A percentile compares a stretch with the other conserved stretches of the same genome.
Evolutionary conservation across 108 stramenopile genomes (phyloP).

Genomic region (Nannochloropsis salina): DNA sequence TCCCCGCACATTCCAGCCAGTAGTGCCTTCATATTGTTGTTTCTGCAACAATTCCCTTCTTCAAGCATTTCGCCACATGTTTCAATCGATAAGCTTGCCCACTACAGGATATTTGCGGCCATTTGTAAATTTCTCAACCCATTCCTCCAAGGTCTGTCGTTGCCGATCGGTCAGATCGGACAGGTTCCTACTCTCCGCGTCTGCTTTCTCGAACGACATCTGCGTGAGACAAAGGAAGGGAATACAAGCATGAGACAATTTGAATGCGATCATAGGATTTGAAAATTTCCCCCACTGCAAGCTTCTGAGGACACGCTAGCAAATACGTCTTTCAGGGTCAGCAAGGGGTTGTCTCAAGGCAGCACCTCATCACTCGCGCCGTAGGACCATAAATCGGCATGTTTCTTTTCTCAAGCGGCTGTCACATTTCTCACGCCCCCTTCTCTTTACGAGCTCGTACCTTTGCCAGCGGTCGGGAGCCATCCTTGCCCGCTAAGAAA

Average conservation of each 20-base stretch:
- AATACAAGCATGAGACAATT: neutral
- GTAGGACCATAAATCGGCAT: too few species aligned
- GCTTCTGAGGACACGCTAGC: too few species aligned
- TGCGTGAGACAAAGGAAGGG: slow-evolving; percentile 27
- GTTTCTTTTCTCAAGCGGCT: too few species aligned
- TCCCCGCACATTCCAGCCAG: too few species aligned
- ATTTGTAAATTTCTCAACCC: slow-evolving; percentile 85
- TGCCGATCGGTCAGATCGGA: slow-evolving; percentile 74
- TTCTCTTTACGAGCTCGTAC: slow-evolving; percentile 2
- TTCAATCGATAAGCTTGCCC: neutral
- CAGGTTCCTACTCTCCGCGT: slow-evolving; percentile 64
- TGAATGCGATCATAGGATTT: neutral
- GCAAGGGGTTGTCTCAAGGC: too few species aligned
- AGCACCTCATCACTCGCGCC: too few species aligned
- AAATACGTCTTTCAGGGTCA: too few species aligned
- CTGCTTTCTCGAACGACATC: slow-evolving; percentile 88
- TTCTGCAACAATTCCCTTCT: neutral
- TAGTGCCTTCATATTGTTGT: too few species aligned
- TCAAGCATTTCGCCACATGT: neutral
- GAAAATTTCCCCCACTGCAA: too few species aligned
- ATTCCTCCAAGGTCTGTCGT: slow-evolving; percentile 74
- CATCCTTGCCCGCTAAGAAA: slow-evolving; percentile 87
- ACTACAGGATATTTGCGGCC: slow-evolving; percentile 47
- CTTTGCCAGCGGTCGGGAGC: slow-evolving; percentile 80
- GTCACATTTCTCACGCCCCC: neutral